Base-by-base conservation (phyloP, 768 basidiomycete species). In the Lactifluus rugatus region DNA sequence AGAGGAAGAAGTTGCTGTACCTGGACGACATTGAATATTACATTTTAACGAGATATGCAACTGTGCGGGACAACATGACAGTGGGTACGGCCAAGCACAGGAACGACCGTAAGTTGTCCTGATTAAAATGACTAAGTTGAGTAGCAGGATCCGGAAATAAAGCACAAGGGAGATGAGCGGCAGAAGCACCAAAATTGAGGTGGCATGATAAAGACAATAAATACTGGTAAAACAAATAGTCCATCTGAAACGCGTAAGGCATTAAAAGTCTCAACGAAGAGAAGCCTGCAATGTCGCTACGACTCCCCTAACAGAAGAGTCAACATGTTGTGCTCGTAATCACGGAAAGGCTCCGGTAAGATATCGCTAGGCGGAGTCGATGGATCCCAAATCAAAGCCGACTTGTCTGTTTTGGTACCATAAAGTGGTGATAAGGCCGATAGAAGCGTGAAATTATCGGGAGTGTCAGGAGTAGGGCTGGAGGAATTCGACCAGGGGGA, bases 1-100 rank as follows among this genome's bases (percentile, higher is more conserved):
- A 36, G 87, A 89, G 61, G 84, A 88, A 61, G 87, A 87, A 3
- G 76, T 84, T 1, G 78, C 79, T 0, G 71, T 80, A 9, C 70
- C 81, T 1, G 81, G 79, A 39, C 73, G 84, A 57, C 86, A 88
- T 70, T 87, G 69, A 72, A 32, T 49, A 25, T 5, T 28, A 54
- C 32, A 51, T 45, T 50, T 31, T 44, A 21, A 51, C 52, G 31
- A 8, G 10, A 16, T 45, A n/a, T 2, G 45, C 11, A 50, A 44
- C 9, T 16, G 21, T 21, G 42, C 42, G 11, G n/a, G 41, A 42
- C 19, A 16, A 23, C 42, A 42, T 2, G 41, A n/a, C 41, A 19
- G 41, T 41, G 19, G 17, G 19, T 42, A 42, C 17, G 19, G n/a
- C n/a, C n/a, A n/a, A n/a, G n/a, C n/a, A n/a, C n/a, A 19, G 19